Evolutionary conservation across 768 basidiomycete species (phyloP).

Genomic region (Pulveroboletus sp.): DNA sequence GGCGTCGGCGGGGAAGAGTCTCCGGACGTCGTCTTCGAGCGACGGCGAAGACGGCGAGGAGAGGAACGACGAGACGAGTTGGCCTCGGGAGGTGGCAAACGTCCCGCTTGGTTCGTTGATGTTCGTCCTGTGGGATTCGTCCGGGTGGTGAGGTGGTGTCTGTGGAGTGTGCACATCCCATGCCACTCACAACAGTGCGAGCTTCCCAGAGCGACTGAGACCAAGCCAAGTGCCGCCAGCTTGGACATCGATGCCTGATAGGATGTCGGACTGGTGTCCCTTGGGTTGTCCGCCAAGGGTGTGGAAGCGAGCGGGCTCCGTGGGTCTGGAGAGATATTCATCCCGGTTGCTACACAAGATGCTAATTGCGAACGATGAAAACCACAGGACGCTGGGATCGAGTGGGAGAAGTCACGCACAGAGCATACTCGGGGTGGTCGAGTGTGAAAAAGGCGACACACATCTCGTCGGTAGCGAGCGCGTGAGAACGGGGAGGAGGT

Average conservation of each 20-base stretch:
- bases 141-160: neutral
- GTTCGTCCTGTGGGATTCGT: slow-evolving; percentile 58
- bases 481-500: neutral
- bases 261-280: slow-evolving; percentile 34
- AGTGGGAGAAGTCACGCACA: slow-evolving; percentile 42
- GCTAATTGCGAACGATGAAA: slow-evolving; percentile 32
- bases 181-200: slow-evolving; percentile 64
- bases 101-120: slow-evolving; percentile 62
- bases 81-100: slow-evolving; percentile 61
- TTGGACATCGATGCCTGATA: slow-evolving; percentile 69
- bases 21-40: slow-evolving; percentile 46
- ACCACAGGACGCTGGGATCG: neutral
- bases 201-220: slow-evolving; percentile 54
- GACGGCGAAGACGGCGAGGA: slow-evolving; percentile 43
- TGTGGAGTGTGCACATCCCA: neutral
- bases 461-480: slow-evolving; percentile 40
- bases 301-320: slow-evolving; percentile 62
- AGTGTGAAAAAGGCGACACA: slow-evolving; percentile 78
- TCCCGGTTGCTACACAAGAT: slow-evolving; percentile 76
- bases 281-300: slow-evolving; percentile 42
- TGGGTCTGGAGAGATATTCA: slow-evolving; percentile 65
- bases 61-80: slow-evolving; percentile 64
- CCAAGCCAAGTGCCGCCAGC: slow-evolving; percentile 87
- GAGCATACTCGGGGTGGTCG: slow-evolving; percentile 69
- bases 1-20: slow-evolving; percentile 43